Percentiles rank a stretch among this genome's conserved stretches.
These are phyloP conservation scores for Aspergillus heteromorphus DNA, from an alignment of 495 filamentous ascomycete genomes.

Conservation along the genomic window DNA sequence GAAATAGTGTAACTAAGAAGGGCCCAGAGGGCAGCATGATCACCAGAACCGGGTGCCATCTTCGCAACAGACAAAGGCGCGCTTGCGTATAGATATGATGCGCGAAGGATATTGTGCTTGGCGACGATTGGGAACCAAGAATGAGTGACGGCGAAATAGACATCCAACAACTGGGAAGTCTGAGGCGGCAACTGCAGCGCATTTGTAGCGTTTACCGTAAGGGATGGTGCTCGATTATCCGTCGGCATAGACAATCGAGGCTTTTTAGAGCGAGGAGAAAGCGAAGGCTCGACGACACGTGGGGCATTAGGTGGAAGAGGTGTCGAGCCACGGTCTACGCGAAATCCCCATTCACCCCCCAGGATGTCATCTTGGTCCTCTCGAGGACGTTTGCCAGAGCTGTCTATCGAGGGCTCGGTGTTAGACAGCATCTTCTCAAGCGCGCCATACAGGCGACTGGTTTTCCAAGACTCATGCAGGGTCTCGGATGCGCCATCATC, in stretches of 20 bases:
- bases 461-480: conserved; percentile 54
- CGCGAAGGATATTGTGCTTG: conserved; percentile 58
- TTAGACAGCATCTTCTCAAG: conserved; percentile 52
- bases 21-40: conserved; percentile 61
- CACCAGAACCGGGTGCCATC: conserved; percentile 41
- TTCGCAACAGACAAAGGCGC: conserved; percentile 38
- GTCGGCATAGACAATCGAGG: conserved; percentile 20
- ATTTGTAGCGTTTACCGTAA: conserved; percentile 12
- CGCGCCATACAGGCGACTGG: conserved; percentile 46
- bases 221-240: conserved; percentile 11
- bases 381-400: conserved; percentile 34
- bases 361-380: conserved; percentile 26
- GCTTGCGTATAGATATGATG: conserved; percentile 48
- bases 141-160: conserved; percentile 69
- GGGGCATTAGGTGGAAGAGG: conserved; percentile 28
- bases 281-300: conserved; percentile 24
- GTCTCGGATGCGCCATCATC: conserved; percentile 47
- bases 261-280: conserved; percentile 28
- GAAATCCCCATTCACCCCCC: conserved; percentile 32
- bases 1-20: conserved; percentile 52
- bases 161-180: conserved; percentile 60
- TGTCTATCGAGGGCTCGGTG: conserved; percentile 17
- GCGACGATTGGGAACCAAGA: conserved; percentile 68
- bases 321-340: conserved; percentile 27
- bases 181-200: conserved; percentile 50